Evolutionary conservation across 2,329 filamentous ascomycete genomes (phyloP).

Genomic region (Pseudogymnoascus sp.): DNA sequence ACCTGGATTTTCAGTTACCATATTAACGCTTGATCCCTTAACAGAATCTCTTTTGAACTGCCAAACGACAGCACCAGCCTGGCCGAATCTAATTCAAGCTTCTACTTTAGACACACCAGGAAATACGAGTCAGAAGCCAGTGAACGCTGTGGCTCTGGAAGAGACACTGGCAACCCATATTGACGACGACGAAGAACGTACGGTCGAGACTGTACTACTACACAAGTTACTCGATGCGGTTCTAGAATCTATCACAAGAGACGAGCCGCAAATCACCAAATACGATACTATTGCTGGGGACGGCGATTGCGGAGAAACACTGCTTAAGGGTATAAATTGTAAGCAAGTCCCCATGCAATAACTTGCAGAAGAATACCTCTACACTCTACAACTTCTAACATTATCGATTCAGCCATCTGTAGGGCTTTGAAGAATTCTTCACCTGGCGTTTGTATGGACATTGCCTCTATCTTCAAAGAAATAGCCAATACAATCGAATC

Average conservation of each 20-base stretch:
- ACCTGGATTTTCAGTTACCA: constrained; percentile 46
- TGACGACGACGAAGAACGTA: not conserved
- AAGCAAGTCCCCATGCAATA: not conserved
- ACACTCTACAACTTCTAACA: not conserved
- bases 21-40: constrained; percentile 40
- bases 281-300: constrained; percentile 31
- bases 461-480: not conserved
- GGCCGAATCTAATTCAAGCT: constrained; percentile 31
- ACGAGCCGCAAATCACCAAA: constrained; percentile 25
- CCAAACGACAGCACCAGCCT: constrained; percentile 41
- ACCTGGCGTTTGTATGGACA: not conserved
- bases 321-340: not conserved
- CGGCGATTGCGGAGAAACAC: constrained; percentile 26
- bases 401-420: not conserved
- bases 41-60: constrained; percentile 35
- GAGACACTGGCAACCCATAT: not conserved
- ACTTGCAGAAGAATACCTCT: not conserved
- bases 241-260: not conserved
- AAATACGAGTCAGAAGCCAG: not conserved
- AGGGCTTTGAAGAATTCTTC: not conserved
- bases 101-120: not conserved
- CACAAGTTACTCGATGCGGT: not conserved
- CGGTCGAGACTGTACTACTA: not conserved
- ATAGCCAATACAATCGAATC: not conserved
- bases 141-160: not conserved